Evolutionary conservation across 2,329 filamentous ascomycete genomes (phyloP).

Genomic region (Cephalotrichum gorgonifer): DNA sequence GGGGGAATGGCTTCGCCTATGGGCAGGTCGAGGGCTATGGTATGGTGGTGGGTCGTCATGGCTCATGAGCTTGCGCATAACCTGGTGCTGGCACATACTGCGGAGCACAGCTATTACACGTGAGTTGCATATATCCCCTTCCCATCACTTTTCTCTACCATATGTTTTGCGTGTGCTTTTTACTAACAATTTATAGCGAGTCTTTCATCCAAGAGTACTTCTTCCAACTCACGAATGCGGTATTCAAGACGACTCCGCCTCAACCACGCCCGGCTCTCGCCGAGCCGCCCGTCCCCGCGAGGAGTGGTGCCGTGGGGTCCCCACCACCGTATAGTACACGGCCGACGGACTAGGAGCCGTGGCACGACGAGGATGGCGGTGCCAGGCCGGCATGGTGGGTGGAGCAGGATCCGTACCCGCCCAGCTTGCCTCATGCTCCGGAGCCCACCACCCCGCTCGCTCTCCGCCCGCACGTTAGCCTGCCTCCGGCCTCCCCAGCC

Average conservation of each 20-base stretch:
- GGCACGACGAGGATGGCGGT: too few species aligned
- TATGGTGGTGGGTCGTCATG: conserved; percentile 93
- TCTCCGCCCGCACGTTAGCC: too few species aligned
- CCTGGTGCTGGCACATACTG: conserved; percentile 65
- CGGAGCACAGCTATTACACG: conserved; percentile 76
- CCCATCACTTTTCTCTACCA: not conserved
- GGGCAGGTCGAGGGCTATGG: conserved; percentile 56
- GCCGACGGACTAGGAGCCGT: conserved; percentile 1
- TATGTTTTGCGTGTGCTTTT: not conserved
- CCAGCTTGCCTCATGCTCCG: too few species aligned
- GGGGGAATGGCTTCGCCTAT: conserved; percentile 16
- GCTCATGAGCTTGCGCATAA: conserved; percentile 97
- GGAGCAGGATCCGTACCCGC: too few species aligned
- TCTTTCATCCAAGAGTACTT: conserved; percentile 73
- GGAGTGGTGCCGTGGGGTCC: too few species aligned
- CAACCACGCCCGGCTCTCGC: conserved; percentile 15
- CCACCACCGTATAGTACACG: conserved; percentile 2
- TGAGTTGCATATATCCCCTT: conserved; percentile 27
- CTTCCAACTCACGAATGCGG: conserved; percentile 52
- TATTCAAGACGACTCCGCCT: conserved; percentile 12
- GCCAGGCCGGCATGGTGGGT: too few species aligned
- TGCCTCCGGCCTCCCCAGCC: too few species aligned
- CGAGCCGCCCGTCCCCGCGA: conserved; percentile 2
- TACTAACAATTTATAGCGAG: conserved; percentile 38
- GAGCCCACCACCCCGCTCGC: too few species aligned